A percentile compares a stretch with the other conserved stretches of the same genome.
phyloP scores from a whole-genome alignment of 177 flowering plant genomes.

The Telopea speciosissima region DNA sequence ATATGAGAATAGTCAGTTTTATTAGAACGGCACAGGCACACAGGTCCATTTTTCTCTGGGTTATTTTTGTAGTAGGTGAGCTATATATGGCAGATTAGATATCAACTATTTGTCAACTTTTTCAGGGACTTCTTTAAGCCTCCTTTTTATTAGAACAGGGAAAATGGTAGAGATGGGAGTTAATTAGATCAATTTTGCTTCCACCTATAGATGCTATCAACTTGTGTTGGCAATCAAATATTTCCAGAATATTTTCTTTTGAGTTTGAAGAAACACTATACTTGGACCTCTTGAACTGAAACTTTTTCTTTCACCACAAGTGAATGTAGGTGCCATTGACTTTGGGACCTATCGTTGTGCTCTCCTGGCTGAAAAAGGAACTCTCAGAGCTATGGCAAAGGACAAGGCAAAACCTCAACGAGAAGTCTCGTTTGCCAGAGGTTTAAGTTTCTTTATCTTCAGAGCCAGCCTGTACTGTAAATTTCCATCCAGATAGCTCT shows the following conservation, averaged over 20 bases:
- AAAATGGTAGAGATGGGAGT: neutral
- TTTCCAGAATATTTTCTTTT: neutral
- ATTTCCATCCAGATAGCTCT: neutral
- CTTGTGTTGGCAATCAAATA: neutral
- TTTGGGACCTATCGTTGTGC: slow-evolving; percentile 60
- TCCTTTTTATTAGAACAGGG: too few species aligned
- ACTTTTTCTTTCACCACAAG: neutral
- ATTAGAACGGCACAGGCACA: too few species aligned
- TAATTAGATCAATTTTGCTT: too few species aligned
- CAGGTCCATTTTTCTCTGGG: too few species aligned
- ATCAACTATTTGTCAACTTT: neutral
- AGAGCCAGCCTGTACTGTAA: slow-evolving; percentile 1
- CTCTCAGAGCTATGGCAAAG: slow-evolving; percentile 85
- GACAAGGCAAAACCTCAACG: slow-evolving; percentile 28
- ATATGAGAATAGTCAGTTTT: too few species aligned
- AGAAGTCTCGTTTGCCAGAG: slow-evolving; percentile 49
- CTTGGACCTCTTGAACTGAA: neutral
- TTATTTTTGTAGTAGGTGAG: too few species aligned
- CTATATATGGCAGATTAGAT: neutral
- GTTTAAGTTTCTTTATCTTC: slow-evolving; percentile 26
- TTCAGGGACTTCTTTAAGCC: too few species aligned
- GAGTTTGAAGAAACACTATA: neutral
- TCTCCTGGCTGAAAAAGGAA: slow-evolving; percentile 74
- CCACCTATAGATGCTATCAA: neutral
- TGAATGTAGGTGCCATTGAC: slow-evolving; percentile 81